These are phyloP conservation scores for Arthromyces matolae DNA, from an alignment of 768 basidiomycete genomes.

Conservation along the genomic window DNA sequence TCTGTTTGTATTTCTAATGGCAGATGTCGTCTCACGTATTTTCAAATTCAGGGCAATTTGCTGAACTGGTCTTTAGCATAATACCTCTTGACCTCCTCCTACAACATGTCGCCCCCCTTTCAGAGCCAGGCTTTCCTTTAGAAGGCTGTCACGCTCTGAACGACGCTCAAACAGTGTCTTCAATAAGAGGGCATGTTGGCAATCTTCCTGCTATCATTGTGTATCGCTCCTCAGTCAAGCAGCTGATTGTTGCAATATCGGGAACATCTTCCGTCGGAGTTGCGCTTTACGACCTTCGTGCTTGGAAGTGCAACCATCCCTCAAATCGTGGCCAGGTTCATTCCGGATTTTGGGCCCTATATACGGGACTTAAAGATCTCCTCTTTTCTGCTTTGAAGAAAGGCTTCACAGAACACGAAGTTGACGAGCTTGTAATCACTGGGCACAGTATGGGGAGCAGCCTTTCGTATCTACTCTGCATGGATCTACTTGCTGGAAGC, in stretches of 20 bases:
- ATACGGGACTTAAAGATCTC: constrained; percentile 35
- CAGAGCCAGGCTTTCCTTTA: constrained; percentile 44
- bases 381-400: constrained; percentile 35
- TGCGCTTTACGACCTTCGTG: constrained; percentile 44
- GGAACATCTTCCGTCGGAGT: constrained; percentile 44
- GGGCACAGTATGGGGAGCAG: constrained; percentile 59
- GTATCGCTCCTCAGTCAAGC: constrained; percentile 39
- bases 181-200: constrained; percentile 40
- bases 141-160: constrained; percentile 42
- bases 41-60: constrained; percentile 44
- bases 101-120: constrained; percentile 34
- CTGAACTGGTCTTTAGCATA: constrained; percentile 46
- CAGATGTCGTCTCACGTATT: not conserved
- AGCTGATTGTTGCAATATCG: constrained; percentile 50
- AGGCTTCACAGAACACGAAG: constrained; percentile 33
- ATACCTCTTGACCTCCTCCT: constrained; percentile 42
- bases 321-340: constrained; percentile 41
- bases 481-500: constrained; percentile 40
- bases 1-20: not conserved
- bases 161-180: constrained; percentile 31
- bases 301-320: constrained; percentile 35
- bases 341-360: constrained; percentile 53
- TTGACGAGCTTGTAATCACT: constrained; percentile 44
- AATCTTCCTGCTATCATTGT: constrained; percentile 44
- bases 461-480: constrained; percentile 45